These are phyloP conservation scores for Lentinula boryana DNA, from an alignment of 768 basidiomycete genomes.

Conservation along the genomic window DNA sequence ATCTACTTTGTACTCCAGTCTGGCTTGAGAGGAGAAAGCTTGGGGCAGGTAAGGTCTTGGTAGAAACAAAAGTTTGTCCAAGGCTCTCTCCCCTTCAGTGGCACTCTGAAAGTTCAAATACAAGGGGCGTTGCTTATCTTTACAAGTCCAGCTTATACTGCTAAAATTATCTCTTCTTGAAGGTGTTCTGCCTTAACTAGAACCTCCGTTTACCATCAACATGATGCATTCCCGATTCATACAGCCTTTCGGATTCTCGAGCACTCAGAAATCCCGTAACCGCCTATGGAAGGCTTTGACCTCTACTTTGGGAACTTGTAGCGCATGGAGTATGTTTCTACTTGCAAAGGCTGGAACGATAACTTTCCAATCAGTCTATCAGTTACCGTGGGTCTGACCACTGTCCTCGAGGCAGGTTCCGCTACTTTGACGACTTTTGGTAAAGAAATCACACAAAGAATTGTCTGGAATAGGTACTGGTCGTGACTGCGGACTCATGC, in stretches of 20 bases:
- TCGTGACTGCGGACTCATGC: not conserved
- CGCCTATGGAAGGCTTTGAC: conserved; percentile 5
- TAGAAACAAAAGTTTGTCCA: no score
- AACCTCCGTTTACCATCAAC: not conserved
- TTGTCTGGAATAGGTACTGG: not conserved
- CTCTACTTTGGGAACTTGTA: not conserved
- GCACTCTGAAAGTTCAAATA: no score
- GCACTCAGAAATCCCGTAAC: not conserved
- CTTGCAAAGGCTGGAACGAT: not conserved
- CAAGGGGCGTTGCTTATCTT: no score
- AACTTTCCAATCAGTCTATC: not conserved
- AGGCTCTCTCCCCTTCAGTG: no score
- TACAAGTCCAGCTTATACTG: not conserved
- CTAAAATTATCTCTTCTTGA: not conserved
- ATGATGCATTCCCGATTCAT: not conserved
- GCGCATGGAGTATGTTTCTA: not conserved
- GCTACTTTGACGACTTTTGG: not conserved
- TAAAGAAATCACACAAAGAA: not conserved
- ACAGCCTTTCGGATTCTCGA: not conserved
- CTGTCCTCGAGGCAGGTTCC: not conserved
- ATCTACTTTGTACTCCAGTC: not conserved
- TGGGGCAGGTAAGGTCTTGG: no score
- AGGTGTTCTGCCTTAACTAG: not conserved
- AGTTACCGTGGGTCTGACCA: not conserved
- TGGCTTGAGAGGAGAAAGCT: not conserved